Conservation (phyloP, 768 basidiomycete species). For the Atractiella rhizophila region DNA sequence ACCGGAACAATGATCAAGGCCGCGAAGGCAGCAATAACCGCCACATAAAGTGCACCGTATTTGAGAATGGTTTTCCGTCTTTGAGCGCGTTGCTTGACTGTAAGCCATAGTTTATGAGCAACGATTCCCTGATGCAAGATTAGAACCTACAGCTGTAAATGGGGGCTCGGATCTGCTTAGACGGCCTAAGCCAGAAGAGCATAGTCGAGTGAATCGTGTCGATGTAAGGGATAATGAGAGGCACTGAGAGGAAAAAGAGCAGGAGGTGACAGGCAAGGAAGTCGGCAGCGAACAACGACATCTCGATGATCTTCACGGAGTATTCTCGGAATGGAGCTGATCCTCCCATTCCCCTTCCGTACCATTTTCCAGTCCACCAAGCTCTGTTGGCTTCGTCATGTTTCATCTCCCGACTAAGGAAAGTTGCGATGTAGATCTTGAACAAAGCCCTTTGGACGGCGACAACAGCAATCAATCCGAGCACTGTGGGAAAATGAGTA, state of each 20-base stretch:
- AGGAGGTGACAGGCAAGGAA: slow-evolving; percentile 53
- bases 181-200: slow-evolving; percentile 85
- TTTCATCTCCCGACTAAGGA: slow-evolving; percentile 93
- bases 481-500: slow-evolving; percentile 70
- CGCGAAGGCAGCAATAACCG: slow-evolving; percentile 42
- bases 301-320: slow-evolving; percentile 87
- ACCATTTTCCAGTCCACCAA: slow-evolving; percentile 99
- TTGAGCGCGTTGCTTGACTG: slow-evolving; percentile 65
- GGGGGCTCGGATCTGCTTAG: slow-evolving; percentile 74
- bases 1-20: slow-evolving; percentile 34
- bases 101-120: slow-evolving; percentile 25
- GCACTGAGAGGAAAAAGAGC: slow-evolving; percentile 69
- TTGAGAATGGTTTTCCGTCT: slow-evolving; percentile 31
- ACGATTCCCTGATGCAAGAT: background rate
- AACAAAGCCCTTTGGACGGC: slow-evolving; percentile 74
- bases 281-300: slow-evolving; percentile 86
- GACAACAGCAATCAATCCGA: slow-evolving; percentile 75
- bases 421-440: slow-evolving; percentile 79
- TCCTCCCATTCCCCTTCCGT: slow-evolving; percentile 67
- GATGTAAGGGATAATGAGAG: slow-evolving; percentile 67
- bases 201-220: slow-evolving; percentile 74
- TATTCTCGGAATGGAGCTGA: slow-evolving; percentile 88
- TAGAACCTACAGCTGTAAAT: slow-evolving; percentile 49
- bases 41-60: slow-evolving; percentile 52
- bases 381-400: slow-evolving; percentile 95